Evolutionary conservation across 495 filamentous ascomycete genomes (phyloP), one percentile per base, ranked within the genome.

Genomic region (Penicillium chermesinum): DNA sequence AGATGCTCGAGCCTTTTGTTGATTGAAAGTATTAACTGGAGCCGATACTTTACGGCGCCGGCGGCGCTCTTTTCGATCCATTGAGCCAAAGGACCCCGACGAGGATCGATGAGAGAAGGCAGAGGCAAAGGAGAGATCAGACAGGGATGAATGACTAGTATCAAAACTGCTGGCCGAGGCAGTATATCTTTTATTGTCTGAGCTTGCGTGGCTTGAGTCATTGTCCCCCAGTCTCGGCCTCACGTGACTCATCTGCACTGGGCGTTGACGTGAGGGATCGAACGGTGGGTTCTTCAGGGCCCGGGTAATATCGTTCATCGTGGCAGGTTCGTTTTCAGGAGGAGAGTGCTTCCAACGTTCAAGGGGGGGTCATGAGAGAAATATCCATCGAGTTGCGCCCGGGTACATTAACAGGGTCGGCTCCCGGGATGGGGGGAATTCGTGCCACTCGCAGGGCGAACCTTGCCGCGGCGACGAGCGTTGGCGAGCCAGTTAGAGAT

Each of bases 401-500:
- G 27, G 86, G 73, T 15, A 91, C 88, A 57, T 88, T 78, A 45
- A 91, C 80, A 3, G 79, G 77, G 42, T n/a, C 35, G 7, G 44
- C 34, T 33, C 76, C 76, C n/a, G 75, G 70, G 15, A 79, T 64
- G 45, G 79, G n/a, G 77, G 13, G 82, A 81, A 18, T 76, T 79
- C 14, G 74, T 80, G 15, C 78, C 79, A 43, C 77, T 68, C 16
- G 75, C 70, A 19, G 79, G 70, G 20, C 79, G 76, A 43, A 84
- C 78, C 71, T 91, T 91, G 46, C 84, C 81, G 46, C 88, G 74
- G 30, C 88, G 79, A 33, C 88, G 82, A 45, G 88, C 86, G 63
- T 94, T 94, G 41, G 88, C 88, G 9, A 94, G 77, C 88, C 88
- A 93, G 59, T 91, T 91, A 18, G 81, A 81, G 41, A 94, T 87